Evolutionary conservation across 2,329 filamentous ascomycete genomes (phyloP).

Genomic region (Aspergillus jensenii): DNA sequence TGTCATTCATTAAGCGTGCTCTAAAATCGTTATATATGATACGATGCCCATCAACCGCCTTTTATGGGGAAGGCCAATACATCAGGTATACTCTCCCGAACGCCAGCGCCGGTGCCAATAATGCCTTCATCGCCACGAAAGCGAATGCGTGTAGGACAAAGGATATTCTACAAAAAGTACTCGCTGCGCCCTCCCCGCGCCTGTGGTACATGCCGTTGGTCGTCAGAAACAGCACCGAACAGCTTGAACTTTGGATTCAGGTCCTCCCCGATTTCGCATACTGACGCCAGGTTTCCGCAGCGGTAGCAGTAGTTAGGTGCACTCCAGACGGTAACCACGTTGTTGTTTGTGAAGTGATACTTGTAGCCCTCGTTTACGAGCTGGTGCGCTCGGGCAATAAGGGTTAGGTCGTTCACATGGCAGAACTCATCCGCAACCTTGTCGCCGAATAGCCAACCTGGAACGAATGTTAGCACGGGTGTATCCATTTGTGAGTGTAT

Average conservation of each 20-base stretch:
- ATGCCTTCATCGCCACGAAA: constrained; percentile 18
- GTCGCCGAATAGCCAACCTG: constrained; percentile 64
- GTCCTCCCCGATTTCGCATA: constrained; percentile 86
- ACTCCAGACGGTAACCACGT: constrained; percentile 79
- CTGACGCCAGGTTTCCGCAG: constrained; percentile 86
- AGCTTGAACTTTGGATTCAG: constrained; percentile 80
- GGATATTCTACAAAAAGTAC: constrained; percentile 46
- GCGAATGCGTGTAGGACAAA: constrained; percentile 6
- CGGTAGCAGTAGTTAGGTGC: constrained; percentile 96
- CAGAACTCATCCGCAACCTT: constrained; percentile 76
- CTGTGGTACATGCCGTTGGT: constrained; percentile 46
- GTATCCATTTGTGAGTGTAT: background rate
- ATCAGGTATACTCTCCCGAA: constrained; percentile 24
- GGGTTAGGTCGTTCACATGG: constrained; percentile 69
- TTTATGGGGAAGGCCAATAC: constrained; percentile 13
- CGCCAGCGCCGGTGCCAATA: constrained; percentile 36
- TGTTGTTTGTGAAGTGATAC: constrained; percentile 94
- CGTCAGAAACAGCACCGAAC: constrained; percentile 48
- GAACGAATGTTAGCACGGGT: constrained; percentile 12
- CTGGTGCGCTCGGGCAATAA: constrained; percentile 73
- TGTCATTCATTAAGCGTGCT: constrained; percentile 35
- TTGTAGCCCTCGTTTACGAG: constrained; percentile 77
- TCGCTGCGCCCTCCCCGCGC: constrained; percentile 48
- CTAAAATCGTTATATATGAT: constrained; percentile 39
- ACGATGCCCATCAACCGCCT: constrained; percentile 27